Base-by-base conservation (phyloP, 225 moss, liverwort and hornwort species). In the Thuidium tamariscinum region DNA sequence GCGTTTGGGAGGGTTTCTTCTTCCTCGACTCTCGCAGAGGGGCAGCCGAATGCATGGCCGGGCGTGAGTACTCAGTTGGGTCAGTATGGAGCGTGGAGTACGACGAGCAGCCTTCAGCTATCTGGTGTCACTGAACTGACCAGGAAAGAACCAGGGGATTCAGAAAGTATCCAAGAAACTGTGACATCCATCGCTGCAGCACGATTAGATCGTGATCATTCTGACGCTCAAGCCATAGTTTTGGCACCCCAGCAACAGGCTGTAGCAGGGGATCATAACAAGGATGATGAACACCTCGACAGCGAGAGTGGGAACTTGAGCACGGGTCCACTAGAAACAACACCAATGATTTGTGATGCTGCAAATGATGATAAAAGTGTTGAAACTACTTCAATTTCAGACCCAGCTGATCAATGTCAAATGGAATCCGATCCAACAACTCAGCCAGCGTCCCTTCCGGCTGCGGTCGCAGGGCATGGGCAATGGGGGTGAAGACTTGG, bases 1-100 rank as follows among this genome's bases (percentile, higher is more conserved):
- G 91, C 91, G 10, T 91, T 94, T 90, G 92, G 94, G 42, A 91
- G 88, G 57, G 94, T 90, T 32, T 54, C 87, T 56, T 77, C 87
- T 44, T 90, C 88, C n/a, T 83, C 56, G 41, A 66, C 86, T 7
- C 51, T 82, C 5, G 52, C 75, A 62, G 92, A 93, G 41, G 87
- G 85, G 66, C 88, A 89, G 36, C 82, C 78, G 30, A 12, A 48
- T 69, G 52, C 41, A 11, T 92, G 94, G 91, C 46, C 87, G 87
- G 91, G 82, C 19, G 64, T 77, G 55, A 62, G 44, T 72, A 16
- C 75, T 54, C 90, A 87, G 71, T 32, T 82, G 56, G 75, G 85
- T 73, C 89, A 88, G 60, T 82, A 83, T 77, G 90, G 89, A 69
- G 68, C 89, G 25, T 91, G 92, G 93, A 91, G 83, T 41, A 51